Conservation (phyloP, 31 red algal species). For the Porphyra umbilicalis region DNA sequence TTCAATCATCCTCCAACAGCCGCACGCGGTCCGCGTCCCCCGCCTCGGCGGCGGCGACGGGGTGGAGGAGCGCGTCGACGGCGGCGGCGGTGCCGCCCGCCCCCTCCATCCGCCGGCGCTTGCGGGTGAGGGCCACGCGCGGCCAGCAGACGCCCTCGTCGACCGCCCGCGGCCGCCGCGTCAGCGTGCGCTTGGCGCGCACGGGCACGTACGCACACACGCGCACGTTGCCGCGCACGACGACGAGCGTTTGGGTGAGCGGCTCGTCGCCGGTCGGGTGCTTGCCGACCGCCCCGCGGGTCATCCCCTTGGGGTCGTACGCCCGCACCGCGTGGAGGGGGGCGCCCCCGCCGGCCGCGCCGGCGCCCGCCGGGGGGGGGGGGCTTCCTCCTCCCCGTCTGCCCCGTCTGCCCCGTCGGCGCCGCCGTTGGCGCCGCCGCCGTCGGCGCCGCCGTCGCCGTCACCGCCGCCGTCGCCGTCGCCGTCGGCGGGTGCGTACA, state of each 20-base stretch:
- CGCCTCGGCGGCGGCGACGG: not conserved
- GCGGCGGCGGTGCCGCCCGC: not conserved
- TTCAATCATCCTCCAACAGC: not conserved
- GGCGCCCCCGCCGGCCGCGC: no score
- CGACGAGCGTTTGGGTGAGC: not conserved
- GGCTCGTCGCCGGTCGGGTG: not conserved
- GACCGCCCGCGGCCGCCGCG: not conserved
- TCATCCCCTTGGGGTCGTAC: slow-evolving; percentile 1
- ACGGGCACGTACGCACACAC: not conserved
- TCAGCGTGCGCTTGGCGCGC: not conserved
- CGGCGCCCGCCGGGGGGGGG: no score
- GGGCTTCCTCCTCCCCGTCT: no score
- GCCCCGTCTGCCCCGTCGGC: not conserved
- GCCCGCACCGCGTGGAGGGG: not conserved
- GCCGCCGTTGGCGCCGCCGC: not conserved
- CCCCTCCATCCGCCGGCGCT: not conserved
- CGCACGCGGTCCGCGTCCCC: not conserved
- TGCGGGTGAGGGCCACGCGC: not conserved
- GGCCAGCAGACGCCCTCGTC: not conserved
- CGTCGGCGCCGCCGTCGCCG: not conserved
- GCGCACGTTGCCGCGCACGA: not conserved
- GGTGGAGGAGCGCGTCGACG: not conserved
- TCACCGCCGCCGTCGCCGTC: not conserved
- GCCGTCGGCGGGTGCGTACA: not conserved
- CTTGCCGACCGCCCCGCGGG: not conserved